Conservation (phyloP, 768 basidiomycete genomes). For the Phaeotremella skinneri region DNA sequence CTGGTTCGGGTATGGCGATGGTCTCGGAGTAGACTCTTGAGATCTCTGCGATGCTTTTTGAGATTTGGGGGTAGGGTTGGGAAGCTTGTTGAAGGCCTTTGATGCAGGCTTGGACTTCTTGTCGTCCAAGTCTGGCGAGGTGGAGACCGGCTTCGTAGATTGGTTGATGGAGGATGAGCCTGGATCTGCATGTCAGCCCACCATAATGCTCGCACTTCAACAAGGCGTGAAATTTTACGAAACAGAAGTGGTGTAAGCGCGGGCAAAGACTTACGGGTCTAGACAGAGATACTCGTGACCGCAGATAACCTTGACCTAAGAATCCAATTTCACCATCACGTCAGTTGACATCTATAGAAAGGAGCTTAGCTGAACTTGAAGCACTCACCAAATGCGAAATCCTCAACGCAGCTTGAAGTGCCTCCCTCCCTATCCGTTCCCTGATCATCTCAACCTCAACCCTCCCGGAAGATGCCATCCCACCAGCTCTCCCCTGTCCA, state of each 20-base stretch:
- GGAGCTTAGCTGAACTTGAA: neutral
- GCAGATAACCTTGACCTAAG: constrained; percentile 73
- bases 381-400: constrained; percentile 79
- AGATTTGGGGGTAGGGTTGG: constrained; percentile 64
- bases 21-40: neutral
- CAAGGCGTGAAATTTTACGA: too few relatives aligned
- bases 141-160: constrained; percentile 79
- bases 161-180: constrained; percentile 83
- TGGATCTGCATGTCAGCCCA: constrained; percentile 61
- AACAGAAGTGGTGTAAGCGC: constrained; percentile 1
- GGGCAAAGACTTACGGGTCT: constrained; percentile 34
- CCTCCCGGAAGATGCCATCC: neutral
- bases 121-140: constrained; percentile 75
- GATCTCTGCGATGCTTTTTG: neutral
- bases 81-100: constrained; percentile 84
- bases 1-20: too few relatives aligned
- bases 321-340: neutral
- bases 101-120: constrained; percentile 79
- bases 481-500: neutral
- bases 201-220: too few relatives aligned
- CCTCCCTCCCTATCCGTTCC: constrained; percentile 58
- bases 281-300: constrained; percentile 74
- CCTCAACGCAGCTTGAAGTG: constrained; percentile 76
- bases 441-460: neutral
- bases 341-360: neutral